Base-by-base conservation (phyloP, 2,329 filamentous ascomycete species). In the Calonectria hawksworthii region DNA sequence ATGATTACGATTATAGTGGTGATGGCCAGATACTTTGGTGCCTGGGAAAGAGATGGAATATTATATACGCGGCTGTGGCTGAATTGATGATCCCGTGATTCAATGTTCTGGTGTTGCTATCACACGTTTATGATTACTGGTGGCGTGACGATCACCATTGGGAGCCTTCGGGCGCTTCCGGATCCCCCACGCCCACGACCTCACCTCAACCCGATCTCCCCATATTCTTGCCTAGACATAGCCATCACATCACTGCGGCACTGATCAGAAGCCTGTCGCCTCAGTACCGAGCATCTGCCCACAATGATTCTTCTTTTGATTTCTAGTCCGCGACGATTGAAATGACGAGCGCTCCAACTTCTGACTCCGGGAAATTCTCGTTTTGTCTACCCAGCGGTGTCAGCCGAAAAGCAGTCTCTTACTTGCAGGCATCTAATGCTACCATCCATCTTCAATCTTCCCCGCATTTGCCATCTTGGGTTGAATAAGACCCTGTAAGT, bases 81-180 rank as follows among this genome's bases (percentile, higher is more conserved):
- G 9, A 4, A 59, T 18, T 34, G 9, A 13, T 16, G 13, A 36
- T 66, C 64, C 64, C 63, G 68, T 76, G 47, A 68, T 52, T 68
- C 73, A 23, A 44, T 47, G 26, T 68, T 36, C 38, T 61, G 52
- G n/a, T 47, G 21, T 8, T 51, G 28, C 51, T 56, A 72, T 78
- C 71, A 73, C 74, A 74, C 72, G 78, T 74, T 80, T 78, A 56
- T 77, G 52, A 79, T 61, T 70, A 68, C 74, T 47, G 47, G 75
- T 80, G 78, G 78, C 73, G 74, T 78, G 78, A 80, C 76, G 52
- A 77, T 80, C 65, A 76, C 64, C 75, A 61, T 74, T 36, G 21
- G 32, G 21, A 52, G 64, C 52, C 64, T 78, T 78, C 77, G 77
- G 77, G 66, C 69, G 66, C 70, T 61, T 71, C 74, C 77, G 77